Evolutionary conservation across 805 yeast species (phyloP), one percentile per base, ranked within the genome.

Genomic region (Yarrowia sp.): DNA sequence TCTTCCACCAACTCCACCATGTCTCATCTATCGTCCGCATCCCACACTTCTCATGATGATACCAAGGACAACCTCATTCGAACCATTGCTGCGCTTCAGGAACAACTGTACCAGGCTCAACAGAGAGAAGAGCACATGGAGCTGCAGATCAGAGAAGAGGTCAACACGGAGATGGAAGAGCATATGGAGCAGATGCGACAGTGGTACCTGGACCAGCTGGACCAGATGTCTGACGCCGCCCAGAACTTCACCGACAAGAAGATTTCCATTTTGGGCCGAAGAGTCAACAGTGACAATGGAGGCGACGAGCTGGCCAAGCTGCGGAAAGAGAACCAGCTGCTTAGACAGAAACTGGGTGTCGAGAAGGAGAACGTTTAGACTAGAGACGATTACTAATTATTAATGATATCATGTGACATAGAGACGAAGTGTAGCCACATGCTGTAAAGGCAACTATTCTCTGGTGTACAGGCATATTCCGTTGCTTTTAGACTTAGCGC

Each of bases 161-260:
- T 77, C 69, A 67, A 74, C 66, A 66, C 75, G 69, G 65, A 66
- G 36, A 65, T 68, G 74, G 71, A 77, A 67, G 22, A 50, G 4
- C 74, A 72, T 35, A 55, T 74, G 33, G 57, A 66, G 3, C 67
- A 65, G 45, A 53, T 76, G 50, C 74, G 75, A 60, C 67, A 68
- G 38, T 70, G 69, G 42, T 66, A 71, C 22, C 67, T 70, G 43
- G 73, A 72, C 17, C 65, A 55, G 41, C 36, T 69, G 22, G 71
- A 68, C 38, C 65, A 62, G 13, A 70, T 67, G 15, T 53, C 44
- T 10, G 66, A 57, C 14, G 41, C 67, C 11, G 65, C 65, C 7
- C 68, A 68, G 60, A 64, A 62, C 43, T 60, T 69, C 33, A 66
- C 67, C 11, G 74, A 71, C 65, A 48, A 64, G 47, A 71, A 70